Evolutionary conservation across 345 rosid species (phyloP), one percentile per base, ranked within the genome.

Genomic region (Psidium guajava): DNA sequence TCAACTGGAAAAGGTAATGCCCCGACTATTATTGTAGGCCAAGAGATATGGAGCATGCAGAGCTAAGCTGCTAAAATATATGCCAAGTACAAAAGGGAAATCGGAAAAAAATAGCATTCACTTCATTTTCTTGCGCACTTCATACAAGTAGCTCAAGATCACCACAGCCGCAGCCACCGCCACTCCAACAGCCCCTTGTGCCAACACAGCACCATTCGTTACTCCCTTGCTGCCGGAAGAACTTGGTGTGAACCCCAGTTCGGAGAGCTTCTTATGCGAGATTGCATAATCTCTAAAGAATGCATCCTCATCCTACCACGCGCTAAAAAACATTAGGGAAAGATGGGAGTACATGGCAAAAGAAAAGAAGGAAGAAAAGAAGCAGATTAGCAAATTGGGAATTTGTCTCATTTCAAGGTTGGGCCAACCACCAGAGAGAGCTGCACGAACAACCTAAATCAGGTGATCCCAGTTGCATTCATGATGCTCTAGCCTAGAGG

Each of bases 241-340:
- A 36, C 83, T 54, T 8, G 93, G 94, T 73, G 86, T 85, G 86
- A 95, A 97, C 55, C 98, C 97, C 28, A 95, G 94, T 86, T 95
- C 99, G 1, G 98, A 97, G 75, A 97, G 98, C 88, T 92, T 97
- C 94, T 95, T 95, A 86, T 95, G 98, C 1, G 99, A 92, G 44
- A 82, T 90, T 1, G 93, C 96, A 50, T 95, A 97, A 82, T 95
- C 98, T 87, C 86, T 91, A 73, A 95, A 95, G 92, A 97, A 94
- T 77, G 92, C 93, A 49, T 94, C 98, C 89, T 95, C 98, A 75
- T 95, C 99, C 98, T 97, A 92, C 32, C 88, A 90, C 36, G 18
- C 51, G 74, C 61, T 64, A 16, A 81, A 83, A 28, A 82, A 59
- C 13, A 47, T 52, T 50, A 61, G 10, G 55, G 82, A 28, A 51